phyloP scores from a whole-genome alignment of 805 yeast genomes.

The Vanderwaltozyma yarrowii region DNA sequence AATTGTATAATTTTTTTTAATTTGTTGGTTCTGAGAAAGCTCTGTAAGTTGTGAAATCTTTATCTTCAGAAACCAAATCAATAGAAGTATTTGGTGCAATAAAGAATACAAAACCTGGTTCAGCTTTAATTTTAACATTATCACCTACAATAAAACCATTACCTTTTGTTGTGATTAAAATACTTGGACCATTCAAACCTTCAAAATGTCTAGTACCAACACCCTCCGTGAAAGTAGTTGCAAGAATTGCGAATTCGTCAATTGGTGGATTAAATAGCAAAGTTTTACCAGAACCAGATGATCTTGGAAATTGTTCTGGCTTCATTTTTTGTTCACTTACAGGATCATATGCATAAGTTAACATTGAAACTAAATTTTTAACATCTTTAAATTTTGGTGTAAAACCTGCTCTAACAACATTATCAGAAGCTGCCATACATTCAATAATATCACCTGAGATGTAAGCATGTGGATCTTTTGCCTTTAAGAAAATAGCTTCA shows the following conservation, averaged over 20 bases:
- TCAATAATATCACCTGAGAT: slow-evolving; percentile 95
- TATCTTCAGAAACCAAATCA: slow-evolving; percentile 43
- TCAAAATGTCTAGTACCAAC: slow-evolving; percentile 44
- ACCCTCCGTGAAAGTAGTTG: slow-evolving; percentile 48
- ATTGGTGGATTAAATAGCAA: slow-evolving; percentile 89
- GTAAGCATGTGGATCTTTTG: slow-evolving; percentile 97
- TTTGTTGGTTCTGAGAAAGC: slow-evolving; percentile 69
- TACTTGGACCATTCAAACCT: slow-evolving; percentile 76
- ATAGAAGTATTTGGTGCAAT: slow-evolving; percentile 68
- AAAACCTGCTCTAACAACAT: slow-evolving; percentile 97
- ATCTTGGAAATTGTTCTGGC: slow-evolving; percentile 38
- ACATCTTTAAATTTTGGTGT: slow-evolving; percentile 99
- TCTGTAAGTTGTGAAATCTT: slow-evolving; percentile 69
- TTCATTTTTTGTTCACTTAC: slow-evolving; percentile 92
- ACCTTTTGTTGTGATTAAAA: slow-evolving; percentile 77
- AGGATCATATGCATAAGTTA: slow-evolving; percentile 80
- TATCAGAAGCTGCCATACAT: slow-evolving; percentile 99
- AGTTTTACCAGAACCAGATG: slow-evolving; percentile 57
- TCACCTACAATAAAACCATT: slow-evolving; percentile 45
- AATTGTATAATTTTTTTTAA: neutral
- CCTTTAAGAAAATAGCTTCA: slow-evolving; percentile 93
- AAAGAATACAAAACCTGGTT: slow-evolving; percentile 73
- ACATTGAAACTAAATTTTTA: slow-evolving; percentile 74
- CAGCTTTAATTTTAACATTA: slow-evolving; percentile 37
- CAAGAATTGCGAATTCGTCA: slow-evolving; percentile 90